Conservation (phyloP, 257 asterid genomes). For the Knoxia roxburghii region DNA sequence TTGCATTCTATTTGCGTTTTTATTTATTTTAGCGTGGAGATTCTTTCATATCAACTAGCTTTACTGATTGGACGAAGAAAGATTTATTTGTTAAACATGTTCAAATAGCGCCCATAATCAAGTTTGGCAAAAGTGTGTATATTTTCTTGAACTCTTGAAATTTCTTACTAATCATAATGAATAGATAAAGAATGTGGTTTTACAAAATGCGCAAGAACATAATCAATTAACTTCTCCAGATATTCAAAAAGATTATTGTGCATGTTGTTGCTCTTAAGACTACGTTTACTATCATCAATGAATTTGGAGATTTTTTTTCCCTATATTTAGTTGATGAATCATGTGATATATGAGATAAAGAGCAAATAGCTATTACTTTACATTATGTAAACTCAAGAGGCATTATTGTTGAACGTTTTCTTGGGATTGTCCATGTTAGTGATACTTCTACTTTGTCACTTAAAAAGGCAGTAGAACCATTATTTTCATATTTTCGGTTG, state of each 20-base stretch:
- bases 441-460: not conserved
- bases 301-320: not conserved
- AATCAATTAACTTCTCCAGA: no score
- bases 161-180: not conserved
- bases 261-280: not conserved
- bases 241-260: no score
- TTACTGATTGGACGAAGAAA: not conserved
- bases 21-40: not conserved
- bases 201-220: no score
- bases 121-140: no score
- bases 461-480: not conserved
- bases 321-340: not conserved
- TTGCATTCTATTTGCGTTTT: no score
- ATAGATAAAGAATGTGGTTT: no score
- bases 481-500: not conserved
- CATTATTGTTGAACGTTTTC: not conserved
- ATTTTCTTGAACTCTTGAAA: not conserved
- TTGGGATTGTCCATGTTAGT: not conserved
- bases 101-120: not conserved
- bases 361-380: not conserved
- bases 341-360: not conserved
- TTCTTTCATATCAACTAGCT: not conserved
- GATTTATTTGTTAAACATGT: not conserved
- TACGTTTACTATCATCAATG: not conserved
- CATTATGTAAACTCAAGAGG: not conserved